Conservation (phyloP, 345 rosid species). For the Syzygium jambos region DNA sequence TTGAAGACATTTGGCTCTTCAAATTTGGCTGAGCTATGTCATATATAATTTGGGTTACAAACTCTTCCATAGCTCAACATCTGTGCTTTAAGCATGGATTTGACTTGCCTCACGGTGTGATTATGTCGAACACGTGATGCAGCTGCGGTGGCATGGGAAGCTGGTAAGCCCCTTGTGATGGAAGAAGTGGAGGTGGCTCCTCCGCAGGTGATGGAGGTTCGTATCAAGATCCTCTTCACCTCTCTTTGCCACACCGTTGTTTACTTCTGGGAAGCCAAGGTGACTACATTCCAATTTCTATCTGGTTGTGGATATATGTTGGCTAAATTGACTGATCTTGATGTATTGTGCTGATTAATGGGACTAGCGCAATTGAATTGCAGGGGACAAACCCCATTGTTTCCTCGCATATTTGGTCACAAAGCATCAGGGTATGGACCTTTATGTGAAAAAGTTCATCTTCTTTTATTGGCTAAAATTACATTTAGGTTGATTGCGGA, state of each 20-base stretch:
- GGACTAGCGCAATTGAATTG: background rate
- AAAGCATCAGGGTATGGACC: conserved; percentile 30
- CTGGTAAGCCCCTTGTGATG: conserved; percentile 45
- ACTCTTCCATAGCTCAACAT: background rate
- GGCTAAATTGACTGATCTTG: background rate
- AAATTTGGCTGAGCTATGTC: background rate
- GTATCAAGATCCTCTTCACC: conserved; percentile 32
- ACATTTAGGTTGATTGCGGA: background rate
- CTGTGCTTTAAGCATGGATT: background rate
- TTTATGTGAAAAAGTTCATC: background rate
- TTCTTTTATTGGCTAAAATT: background rate
- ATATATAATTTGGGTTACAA: background rate
- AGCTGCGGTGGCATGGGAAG: conserved; percentile 58
- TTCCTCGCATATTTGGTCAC: conserved; percentile 33
- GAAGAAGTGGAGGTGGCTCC: conserved; percentile 54
- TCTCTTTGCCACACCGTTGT: conserved; percentile 41
- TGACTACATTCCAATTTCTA: background rate
- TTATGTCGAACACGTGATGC: background rate
- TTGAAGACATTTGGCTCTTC: background rate
- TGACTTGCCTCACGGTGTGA: background rate
- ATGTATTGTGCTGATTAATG: background rate
- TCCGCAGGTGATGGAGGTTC: conserved; percentile 33
- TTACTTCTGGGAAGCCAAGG: conserved; percentile 52
- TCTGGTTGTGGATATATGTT: background rate
- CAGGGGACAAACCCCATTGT: conserved; percentile 29